Percentiles rank a stretch among this genome's conserved stretches.
These are phyloP conservation scores for Suillus lakei DNA, from an alignment of 768 basidiomycete genomes.

Conservation along the genomic window DNA sequence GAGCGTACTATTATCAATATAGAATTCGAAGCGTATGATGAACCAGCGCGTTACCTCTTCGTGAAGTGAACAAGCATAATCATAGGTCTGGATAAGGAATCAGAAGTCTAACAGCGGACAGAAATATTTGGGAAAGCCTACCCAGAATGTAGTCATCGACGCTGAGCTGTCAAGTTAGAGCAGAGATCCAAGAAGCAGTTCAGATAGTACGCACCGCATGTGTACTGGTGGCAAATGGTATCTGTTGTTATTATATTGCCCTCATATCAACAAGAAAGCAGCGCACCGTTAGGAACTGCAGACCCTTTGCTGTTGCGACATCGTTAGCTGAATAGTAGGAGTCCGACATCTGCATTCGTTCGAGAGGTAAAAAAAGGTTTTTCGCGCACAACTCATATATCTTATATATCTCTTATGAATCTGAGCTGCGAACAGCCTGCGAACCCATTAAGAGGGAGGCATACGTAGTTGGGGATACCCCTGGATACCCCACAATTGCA, in stretches of 20 bases:
- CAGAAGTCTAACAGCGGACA: neutral
- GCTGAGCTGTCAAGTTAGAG: neutral
- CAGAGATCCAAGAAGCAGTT: neutral
- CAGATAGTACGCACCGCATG: neutral
- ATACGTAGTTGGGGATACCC: too few species aligned
- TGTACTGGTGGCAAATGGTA: neutral
- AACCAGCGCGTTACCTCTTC: neutral
- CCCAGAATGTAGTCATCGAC: neutral
- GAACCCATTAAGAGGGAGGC: neutral
- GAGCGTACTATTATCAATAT: neutral
- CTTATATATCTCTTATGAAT: neutral
- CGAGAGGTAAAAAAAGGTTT: neutral
- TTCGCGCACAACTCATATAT: neutral
- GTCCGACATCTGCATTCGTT: neutral
- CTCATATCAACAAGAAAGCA: neutral
- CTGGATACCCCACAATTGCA: too few species aligned
- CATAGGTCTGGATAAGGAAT: neutral
- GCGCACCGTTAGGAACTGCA: neutral
- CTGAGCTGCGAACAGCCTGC: neutral
- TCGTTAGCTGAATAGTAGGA: neutral
- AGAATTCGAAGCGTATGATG: neutral
- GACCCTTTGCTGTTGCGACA: neutral
- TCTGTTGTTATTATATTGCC: neutral
- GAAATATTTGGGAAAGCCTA: neutral
- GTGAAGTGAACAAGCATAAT: neutral